A percentile compares a stretch with the other conserved stretches of the same genome.
Conservation (phyloP, 2,329 filamentous ascomycete genomes). For the Cytospora piceicola region DNA sequence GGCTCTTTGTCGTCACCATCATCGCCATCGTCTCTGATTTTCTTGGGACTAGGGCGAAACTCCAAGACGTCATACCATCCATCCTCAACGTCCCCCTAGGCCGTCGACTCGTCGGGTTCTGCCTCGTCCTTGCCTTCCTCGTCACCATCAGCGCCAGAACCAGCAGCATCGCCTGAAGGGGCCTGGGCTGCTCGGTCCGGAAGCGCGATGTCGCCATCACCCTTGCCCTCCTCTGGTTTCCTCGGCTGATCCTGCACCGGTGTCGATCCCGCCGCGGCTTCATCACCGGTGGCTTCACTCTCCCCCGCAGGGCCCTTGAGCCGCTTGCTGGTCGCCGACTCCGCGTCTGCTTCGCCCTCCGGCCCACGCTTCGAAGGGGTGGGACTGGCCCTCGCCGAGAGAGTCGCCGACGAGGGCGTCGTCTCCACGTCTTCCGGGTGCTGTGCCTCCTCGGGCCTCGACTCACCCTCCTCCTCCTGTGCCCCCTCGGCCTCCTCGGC, state of each 20-base stretch:
- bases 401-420: constrained; percentile 8
- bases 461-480: constrained; percentile 41
- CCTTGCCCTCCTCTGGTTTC: constrained; percentile 32
- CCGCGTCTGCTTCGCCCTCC: constrained; percentile 48
- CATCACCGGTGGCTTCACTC: constrained; percentile 29
- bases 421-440: constrained; percentile 4
- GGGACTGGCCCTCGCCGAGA: constrained; percentile 22
- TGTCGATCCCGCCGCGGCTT: constrained; percentile 12
- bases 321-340: constrained; percentile 49
- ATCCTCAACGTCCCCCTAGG: constrained; percentile 21
- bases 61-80: constrained; percentile 14
- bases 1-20: not conserved
- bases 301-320: constrained; percentile 48
- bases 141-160: not conserved
- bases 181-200: constrained; percentile 17
- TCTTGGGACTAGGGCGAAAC: constrained; percentile 17
- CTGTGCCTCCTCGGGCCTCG: constrained; percentile 11
- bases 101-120: constrained; percentile 22
- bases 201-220: constrained; percentile 13
- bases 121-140: not conserved
- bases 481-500: constrained; percentile 34
- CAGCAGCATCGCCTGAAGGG: not conserved
- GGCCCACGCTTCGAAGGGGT: constrained; percentile 57
- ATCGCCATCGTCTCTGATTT: not conserved
- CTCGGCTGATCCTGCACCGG: constrained; percentile 27